These are phyloP conservation scores for Rhynchospora pubera DNA, from an alignment of 176 grass and related monocot genomes.

Conservation along the genomic window DNA sequence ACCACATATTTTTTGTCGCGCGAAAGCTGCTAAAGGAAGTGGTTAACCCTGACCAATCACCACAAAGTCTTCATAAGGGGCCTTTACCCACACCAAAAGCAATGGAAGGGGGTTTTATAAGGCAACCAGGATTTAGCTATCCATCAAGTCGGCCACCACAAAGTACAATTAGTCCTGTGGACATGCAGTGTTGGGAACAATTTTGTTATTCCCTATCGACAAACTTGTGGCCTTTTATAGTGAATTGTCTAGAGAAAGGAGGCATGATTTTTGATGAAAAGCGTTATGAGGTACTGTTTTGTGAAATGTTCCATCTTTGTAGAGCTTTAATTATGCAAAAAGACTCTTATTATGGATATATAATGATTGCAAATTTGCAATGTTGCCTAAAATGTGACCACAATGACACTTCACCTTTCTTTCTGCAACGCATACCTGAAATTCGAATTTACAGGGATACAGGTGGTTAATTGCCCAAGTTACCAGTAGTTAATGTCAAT, in stretches of 20 bases:
- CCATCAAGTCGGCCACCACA: conserved; percentile 14
- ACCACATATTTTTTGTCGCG: conserved; percentile 74
- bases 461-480: neutral
- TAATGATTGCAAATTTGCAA: neutral
- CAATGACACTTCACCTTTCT: neutral
- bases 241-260: conserved; percentile 60
- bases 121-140: conserved; percentile 40
- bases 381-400: neutral
- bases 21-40: conserved; percentile 86
- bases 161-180: conserved; percentile 37
- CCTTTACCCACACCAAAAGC: conserved; percentile 12
- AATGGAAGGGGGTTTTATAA: conserved; percentile 77
- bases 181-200: conserved; percentile 65
- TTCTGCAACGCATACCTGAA: conserved; percentile 46
- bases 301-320: neutral
- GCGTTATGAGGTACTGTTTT: conserved; percentile 56
- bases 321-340: neutral
- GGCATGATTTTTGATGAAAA: conserved; percentile 49
- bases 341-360: neutral
- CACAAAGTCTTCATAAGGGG: conserved; percentile 25
- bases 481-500: conserved; percentile 6
- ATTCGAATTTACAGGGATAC: neutral
- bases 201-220: conserved; percentile 66
- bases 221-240: conserved; percentile 70
- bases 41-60: conserved; percentile 35